Evolutionary conservation across 2,329 filamentous ascomycete genomes (phyloP).

Genomic region (Coniochaeta sp.): DNA sequence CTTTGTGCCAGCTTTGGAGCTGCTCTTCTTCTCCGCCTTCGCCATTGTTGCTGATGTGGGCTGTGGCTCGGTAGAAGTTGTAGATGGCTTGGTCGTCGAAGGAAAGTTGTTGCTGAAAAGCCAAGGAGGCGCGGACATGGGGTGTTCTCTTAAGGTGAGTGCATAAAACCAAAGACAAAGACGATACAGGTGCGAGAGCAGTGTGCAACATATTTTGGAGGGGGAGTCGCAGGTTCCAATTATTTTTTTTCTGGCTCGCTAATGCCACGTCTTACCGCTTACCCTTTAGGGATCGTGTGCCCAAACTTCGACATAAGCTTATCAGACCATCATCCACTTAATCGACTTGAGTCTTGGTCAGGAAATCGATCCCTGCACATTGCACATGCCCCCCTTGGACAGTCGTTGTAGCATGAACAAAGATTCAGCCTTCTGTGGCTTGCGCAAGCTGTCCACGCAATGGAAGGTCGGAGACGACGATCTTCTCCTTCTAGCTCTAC

Average conservation of each 20-base stretch:
- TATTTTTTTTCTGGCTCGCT: neutral
- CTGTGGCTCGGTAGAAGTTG: neutral
- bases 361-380: too few species aligned
- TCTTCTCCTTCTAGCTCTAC: too few species aligned
- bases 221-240: neutral
- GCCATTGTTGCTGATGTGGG: neutral
- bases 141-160: neutral
- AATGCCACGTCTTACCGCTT: neutral
- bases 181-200: neutral
- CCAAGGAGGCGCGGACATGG: conserved; percentile 12
- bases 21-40: conserved; percentile 1
- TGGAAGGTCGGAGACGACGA: neutral
- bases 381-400: too few species aligned
- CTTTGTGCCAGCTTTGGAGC: conserved; percentile 6
- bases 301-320: too few species aligned
- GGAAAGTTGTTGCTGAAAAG: conserved; percentile 11
- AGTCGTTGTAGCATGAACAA: too few species aligned
- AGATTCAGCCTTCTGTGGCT: neutral
- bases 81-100: conserved; percentile 1
- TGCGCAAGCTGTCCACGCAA: conserved; percentile 1
- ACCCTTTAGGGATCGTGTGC: neutral
- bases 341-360: too few species aligned
- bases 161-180: neutral
- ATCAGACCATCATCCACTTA: too few species aligned
- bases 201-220: neutral